Evolutionary conservation across 176 grass and related monocot species (phyloP), one percentile per base, ranked within the genome.

Genomic region (Aechmea fasciata): DNA sequence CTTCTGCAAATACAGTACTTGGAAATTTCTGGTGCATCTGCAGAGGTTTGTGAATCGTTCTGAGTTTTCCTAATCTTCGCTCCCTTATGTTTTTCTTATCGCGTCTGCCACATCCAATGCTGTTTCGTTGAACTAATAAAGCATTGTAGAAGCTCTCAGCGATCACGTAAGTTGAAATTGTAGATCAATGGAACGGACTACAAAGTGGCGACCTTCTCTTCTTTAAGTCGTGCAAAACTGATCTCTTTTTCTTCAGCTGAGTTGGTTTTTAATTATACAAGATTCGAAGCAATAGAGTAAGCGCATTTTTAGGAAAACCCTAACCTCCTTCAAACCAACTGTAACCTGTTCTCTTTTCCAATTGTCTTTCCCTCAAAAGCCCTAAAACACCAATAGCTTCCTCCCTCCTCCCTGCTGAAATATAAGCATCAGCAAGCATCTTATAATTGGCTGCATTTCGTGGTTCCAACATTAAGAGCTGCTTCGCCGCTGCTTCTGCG

Each of bases 341-440:
- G 73, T 59, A 76, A 62, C 90, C 86, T 64, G 75, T 83, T 71
- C 24, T 80, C 12, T 9, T 71, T 52, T 84, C 69, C n/a, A 84
- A 63, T 66, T 59, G 69, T 61, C 57, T 71, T 82, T 77, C 65
- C 59, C 50, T 68, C 13, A 77, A 57, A 64, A 84, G 49, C 52
- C 68, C 72, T 26, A 87, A 65, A 71, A 86, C 24, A 67, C 28
- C 15, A 33, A 77, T n/a, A 14, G 75, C 75, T 47, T 65, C 73
- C 65, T 84, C 85, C 74, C 83, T 90, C 73, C 78, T 90, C 68
- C 86, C 86, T 68, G 71, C 53, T 14, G 71, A 89, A 73, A 94
- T 62, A 87, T 94, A 94, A 84, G 83, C 74, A 71, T 87, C 78
- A 68, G 86, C 83, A 68, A 94, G 83, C 86, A 86, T 94, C 78